Evolutionary conservation across 768 basidiomycete genomes (phyloP).

Genomic region (Auricularia sp.): DNA sequence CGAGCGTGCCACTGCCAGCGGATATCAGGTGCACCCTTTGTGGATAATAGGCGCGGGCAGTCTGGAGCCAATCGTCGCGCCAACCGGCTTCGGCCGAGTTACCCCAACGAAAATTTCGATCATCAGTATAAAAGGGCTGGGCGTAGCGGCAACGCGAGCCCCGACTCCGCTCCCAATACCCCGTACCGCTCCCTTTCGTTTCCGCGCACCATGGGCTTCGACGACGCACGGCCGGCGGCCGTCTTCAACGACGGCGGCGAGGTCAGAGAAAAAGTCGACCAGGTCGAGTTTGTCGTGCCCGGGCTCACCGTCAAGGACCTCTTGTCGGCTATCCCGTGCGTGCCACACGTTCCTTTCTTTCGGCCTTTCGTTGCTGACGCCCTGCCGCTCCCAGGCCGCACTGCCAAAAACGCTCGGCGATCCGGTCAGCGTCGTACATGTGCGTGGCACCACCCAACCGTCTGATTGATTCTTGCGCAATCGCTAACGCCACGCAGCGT

Average conservation of each 20-base stretch:
- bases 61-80: too few species aligned
- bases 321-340: slow-evolving; percentile 72
- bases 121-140: neutral
- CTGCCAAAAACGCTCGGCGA: slow-evolving; percentile 83
- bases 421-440: slow-evolving; percentile 73
- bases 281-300: slow-evolving; percentile 38
- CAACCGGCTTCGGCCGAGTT: too few species aligned
- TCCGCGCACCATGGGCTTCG: neutral
- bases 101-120: neutral
- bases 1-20: too few species aligned
- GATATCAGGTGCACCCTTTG: too few species aligned
- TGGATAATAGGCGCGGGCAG: too few species aligned
- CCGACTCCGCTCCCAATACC: neutral
- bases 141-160: neutral
- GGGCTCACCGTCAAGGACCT: slow-evolving; percentile 83
- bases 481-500: slow-evolving; percentile 29
- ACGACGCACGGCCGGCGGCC: neutral
- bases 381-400: slow-evolving; percentile 40
- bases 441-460: slow-evolving; percentile 26
- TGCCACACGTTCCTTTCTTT: slow-evolving; percentile 7
- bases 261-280: neutral
- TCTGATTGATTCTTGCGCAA: slow-evolving; percentile 2
- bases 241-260: neutral
- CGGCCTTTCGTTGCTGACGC: slow-evolving; percentile 1
- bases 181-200: neutral